phyloP scores from a whole-genome alignment of 108 stramenopile genomes.

The Seminavis robusta region DNA sequence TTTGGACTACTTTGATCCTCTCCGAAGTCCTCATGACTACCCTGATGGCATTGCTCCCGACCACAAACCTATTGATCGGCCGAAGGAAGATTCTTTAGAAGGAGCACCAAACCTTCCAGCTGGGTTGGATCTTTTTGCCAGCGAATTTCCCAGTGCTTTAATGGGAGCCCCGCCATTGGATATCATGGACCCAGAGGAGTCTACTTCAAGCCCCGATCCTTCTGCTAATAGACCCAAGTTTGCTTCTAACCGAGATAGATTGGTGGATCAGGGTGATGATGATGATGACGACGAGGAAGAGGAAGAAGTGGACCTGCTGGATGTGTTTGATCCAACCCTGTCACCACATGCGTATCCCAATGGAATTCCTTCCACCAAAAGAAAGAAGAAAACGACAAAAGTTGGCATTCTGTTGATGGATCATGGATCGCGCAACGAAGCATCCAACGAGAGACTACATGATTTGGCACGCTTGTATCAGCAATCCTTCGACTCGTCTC shows the following conservation, averaged over 20 bases:
- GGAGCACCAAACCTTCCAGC: no score
- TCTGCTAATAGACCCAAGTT: no score
- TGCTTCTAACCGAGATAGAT: no score
- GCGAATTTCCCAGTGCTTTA: no score
- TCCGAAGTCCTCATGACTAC: slow-evolving; percentile 74
- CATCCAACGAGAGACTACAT: slow-evolving; percentile 75
- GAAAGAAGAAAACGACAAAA: slow-evolving; percentile 11
- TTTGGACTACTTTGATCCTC: slow-evolving; percentile 73
- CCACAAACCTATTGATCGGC: slow-evolving; percentile 1
- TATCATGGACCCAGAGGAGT: no score
- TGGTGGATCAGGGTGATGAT: no score
- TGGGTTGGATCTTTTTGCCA: no score
- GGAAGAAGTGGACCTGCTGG: not conserved
- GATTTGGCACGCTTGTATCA: slow-evolving; percentile 71
- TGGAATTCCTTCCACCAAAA: slow-evolving; percentile 23
- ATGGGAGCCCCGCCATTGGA: no score
- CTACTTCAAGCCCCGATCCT: no score
- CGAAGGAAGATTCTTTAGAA: no score
- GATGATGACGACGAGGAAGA: no score
- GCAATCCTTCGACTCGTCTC: slow-evolving; percentile 16
- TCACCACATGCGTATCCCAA: slow-evolving; percentile 54
- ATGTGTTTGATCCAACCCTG: slow-evolving; percentile 55
- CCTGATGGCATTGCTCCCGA: slow-evolving; percentile 54
- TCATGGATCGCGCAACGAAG: slow-evolving; percentile 79
- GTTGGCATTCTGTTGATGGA: slow-evolving; percentile 89